A percentile compares a stretch with the other conserved stretches of the same genome.
These are phyloP conservation scores for Dioscorea dumetorum DNA, from an alignment of 106 monocot genomes.

Conservation along the genomic window DNA sequence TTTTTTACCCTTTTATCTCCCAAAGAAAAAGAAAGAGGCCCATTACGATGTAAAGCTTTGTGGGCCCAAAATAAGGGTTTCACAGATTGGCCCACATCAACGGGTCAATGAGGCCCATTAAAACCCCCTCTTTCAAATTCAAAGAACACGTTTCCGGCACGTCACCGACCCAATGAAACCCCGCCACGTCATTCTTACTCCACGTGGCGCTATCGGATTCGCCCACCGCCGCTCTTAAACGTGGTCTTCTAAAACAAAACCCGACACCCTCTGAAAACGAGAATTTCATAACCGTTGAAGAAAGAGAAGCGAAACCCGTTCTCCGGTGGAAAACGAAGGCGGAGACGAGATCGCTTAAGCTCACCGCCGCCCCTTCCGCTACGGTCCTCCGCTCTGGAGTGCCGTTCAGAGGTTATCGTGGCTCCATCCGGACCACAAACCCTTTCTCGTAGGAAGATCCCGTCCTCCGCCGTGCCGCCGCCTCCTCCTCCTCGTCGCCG, in stretches of 20 bases:
- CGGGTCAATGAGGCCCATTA: too few relatives aligned
- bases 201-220: constrained; percentile 5
- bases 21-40: too few relatives aligned
- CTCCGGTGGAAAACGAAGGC: not conserved
- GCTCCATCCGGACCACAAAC: constrained; percentile 42
- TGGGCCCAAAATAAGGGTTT: too few relatives aligned
- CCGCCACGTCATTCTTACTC: not conserved
- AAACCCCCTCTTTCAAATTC: too few relatives aligned
- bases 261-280: not conserved
- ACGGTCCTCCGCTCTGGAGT: constrained; percentile 28
- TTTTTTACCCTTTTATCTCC: too few relatives aligned
- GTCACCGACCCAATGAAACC: too few relatives aligned
- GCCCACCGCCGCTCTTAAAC: not conserved
- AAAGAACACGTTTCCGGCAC: too few relatives aligned
- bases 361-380: not conserved
- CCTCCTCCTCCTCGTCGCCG: not conserved
- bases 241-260: not conserved
- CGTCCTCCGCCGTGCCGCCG: constrained; percentile 12
- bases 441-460: constrained; percentile 28
- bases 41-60: too few relatives aligned
- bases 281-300: too few relatives aligned
- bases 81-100: too few relatives aligned
- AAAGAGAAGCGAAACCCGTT: not conserved
- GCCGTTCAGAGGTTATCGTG: constrained; percentile 27
- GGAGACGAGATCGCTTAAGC: not conserved